A percentile compares a stretch with the other conserved stretches of the same genome.
Conservation (phyloP, 2,329 filamentous ascomycete genomes). For the Fusarium miscanthi region DNA sequence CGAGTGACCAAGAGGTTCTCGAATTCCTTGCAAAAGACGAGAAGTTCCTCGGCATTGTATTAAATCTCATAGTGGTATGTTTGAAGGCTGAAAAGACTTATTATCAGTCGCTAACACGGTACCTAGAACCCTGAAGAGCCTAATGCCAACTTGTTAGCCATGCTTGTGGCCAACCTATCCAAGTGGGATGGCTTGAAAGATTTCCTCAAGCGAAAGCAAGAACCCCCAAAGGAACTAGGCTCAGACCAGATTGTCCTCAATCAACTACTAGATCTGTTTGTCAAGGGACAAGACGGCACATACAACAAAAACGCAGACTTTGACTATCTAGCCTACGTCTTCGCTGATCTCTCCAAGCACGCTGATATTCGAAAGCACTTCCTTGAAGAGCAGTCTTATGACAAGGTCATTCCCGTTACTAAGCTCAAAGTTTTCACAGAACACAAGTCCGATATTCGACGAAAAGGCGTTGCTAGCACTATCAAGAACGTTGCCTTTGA, state of each 20-base stretch:
- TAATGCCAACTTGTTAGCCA: slow-evolving; percentile 86
- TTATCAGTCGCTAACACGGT: slow-evolving; percentile 1
- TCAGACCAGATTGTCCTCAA: slow-evolving; percentile 82
- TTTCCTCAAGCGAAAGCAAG: slow-evolving; percentile 75
- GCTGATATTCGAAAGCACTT: slow-evolving; percentile 80
- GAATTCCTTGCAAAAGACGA: slow-evolving; percentile 80
- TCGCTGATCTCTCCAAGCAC: slow-evolving; percentile 91
- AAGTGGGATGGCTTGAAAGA: slow-evolving; percentile 81
- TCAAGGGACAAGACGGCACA: slow-evolving; percentile 84
- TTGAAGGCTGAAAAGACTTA: no score
- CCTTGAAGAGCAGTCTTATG: slow-evolving; percentile 77
- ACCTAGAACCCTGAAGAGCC: slow-evolving; percentile 76
- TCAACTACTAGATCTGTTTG: slow-evolving; percentile 94
- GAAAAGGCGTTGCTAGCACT: slow-evolving; percentile 94
- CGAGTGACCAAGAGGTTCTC: slow-evolving; percentile 80
- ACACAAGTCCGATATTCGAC: slow-evolving; percentile 82
- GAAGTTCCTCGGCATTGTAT: slow-evolving; percentile 78
- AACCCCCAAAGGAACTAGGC: slow-evolving; percentile 74
- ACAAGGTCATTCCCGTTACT: slow-evolving; percentile 85
- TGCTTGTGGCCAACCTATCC: slow-evolving; percentile 91
- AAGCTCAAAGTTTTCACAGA: slow-evolving; percentile 97
- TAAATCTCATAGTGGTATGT: slow-evolving; percentile 79
- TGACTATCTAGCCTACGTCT: slow-evolving; percentile 93
- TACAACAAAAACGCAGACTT: slow-evolving; percentile 89
- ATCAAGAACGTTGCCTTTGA: slow-evolving; percentile 96